Evolutionary conservation across 306 rosid genomes (phyloP).

Genomic region (Gleditsia sinensis): DNA sequence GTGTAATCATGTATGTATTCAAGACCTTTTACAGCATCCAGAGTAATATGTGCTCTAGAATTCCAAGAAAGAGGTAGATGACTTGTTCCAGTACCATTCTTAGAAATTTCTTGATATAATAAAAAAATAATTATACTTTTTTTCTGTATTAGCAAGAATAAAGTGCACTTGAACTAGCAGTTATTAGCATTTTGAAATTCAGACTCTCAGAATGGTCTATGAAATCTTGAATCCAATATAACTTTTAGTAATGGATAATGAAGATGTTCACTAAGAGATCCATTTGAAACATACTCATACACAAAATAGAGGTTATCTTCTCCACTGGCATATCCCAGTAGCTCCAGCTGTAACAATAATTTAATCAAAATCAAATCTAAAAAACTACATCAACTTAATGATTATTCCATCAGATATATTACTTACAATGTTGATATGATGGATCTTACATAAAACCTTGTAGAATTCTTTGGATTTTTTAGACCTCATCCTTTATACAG

Average conservation of each 20-base stretch:
- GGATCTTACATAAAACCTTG: slow-evolving; percentile 65
- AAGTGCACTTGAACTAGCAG: not conserved
- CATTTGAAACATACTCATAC: slow-evolving; percentile 67
- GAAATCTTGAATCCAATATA: not conserved
- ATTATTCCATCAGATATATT: not conserved
- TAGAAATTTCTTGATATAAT: slow-evolving; percentile 23
- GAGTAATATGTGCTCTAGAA: slow-evolving; percentile 67
- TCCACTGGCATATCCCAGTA: slow-evolving; percentile 77
- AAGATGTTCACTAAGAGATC: slow-evolving; percentile 74
- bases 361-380: not conserved
- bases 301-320: slow-evolving; percentile 75
- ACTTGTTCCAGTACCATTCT: slow-evolving; percentile 42
- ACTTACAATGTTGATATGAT: slow-evolving; percentile 59
- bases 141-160: not conserved
- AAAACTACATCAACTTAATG: not conserved
- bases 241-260: slow-evolving; percentile 73
- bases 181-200: not conserved
- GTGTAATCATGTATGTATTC: slow-evolving; percentile 84
- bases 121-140: too few species aligned
- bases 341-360: slow-evolving; percentile 63
- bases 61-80: slow-evolving; percentile 68
- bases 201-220: not conserved
- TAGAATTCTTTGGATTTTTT: slow-evolving; percentile 71
- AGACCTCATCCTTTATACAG: slow-evolving; percentile 74
- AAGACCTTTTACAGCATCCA: slow-evolving; percentile 75